Conservation (phyloP, 2,329 filamentous ascomycete genomes). For the Claviceps sp. region DNA sequence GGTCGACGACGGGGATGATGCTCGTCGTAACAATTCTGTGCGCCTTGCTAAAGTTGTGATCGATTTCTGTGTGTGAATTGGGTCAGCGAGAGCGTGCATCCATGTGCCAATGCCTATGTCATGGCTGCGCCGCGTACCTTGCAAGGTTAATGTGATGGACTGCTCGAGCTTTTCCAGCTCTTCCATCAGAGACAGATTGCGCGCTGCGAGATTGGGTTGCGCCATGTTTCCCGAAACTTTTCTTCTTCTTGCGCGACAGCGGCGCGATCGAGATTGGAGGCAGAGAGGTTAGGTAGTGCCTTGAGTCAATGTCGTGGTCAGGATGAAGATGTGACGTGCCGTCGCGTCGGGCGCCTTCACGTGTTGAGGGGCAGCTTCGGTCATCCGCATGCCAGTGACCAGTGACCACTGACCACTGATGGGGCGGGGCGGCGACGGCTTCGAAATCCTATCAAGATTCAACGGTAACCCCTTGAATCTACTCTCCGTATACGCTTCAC, state of each 20-base stretch:
- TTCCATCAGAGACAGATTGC: slow-evolving; percentile 69
- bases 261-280: neutral
- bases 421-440: neutral
- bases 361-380: neutral
- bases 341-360: neutral
- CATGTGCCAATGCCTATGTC: neutral
- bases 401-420: neutral
- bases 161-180: slow-evolving; percentile 94
- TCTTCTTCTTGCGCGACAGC: neutral
- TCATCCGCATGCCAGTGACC: neutral
- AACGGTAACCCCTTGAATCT: too few relatives aligned
- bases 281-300: neutral
- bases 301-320: neutral
- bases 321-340: neutral
- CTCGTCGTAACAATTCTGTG: slow-evolving; percentile 91
- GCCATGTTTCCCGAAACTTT: slow-evolving; percentile 27
- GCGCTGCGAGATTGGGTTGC: slow-evolving; percentile 31
- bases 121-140: slow-evolving; percentile 42
- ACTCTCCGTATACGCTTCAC: too few relatives aligned
- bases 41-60: slow-evolving; percentile 93
- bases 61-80: slow-evolving; percentile 57
- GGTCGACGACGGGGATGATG: slow-evolving; percentile 85
- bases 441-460: neutral
- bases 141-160: slow-evolving; percentile 87
- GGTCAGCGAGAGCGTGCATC: neutral